phyloP scores from a whole-genome alignment of 108 stramenopile genomes.

The Cylindrotheca fusiformis region DNA sequence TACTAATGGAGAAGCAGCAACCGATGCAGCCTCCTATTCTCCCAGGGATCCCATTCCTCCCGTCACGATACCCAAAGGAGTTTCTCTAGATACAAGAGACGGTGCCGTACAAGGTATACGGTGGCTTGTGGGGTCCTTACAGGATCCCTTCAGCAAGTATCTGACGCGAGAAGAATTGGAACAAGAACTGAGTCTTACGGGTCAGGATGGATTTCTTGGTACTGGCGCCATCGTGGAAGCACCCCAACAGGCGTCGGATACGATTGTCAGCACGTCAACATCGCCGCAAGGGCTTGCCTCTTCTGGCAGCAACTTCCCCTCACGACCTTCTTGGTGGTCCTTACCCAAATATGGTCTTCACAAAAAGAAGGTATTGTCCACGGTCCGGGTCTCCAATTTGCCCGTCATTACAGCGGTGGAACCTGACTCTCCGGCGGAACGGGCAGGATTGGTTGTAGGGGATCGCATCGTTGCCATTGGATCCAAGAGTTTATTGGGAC shows the following conservation, averaged over 20 bases:
- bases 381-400: conserved; percentile 43
- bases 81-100: conserved; percentile 45
- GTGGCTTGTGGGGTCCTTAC: conserved; percentile 54
- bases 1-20: conserved; percentile 1
- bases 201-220: conserved; percentile 65
- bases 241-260: conserved; percentile 9
- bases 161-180: conserved; percentile 70
- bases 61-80: conserved; percentile 4
- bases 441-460: conserved; percentile 76
- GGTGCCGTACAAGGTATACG: conserved; percentile 57
- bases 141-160: conserved; percentile 80
- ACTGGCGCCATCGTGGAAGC: conserved; percentile 65
- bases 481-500: conserved; percentile 54
- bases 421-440: conserved; percentile 80
- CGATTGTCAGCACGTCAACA: not conserved
- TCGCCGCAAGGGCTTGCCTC: not conserved
- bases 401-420: conserved; percentile 74
- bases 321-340: not conserved
- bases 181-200: conserved; percentile 38
- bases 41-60: not conserved
- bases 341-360: not conserved
- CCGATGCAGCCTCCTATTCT: not conserved
- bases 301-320: not conserved
- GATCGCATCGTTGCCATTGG: conserved; percentile 82
- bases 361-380: conserved; percentile 12